A percentile compares a stretch with the other conserved stretches of the same genome.
Evolutionary conservation across 768 basidiomycete genomes (phyloP).

Genomic region (Tylopilus plumbeoviolaceoides): DNA sequence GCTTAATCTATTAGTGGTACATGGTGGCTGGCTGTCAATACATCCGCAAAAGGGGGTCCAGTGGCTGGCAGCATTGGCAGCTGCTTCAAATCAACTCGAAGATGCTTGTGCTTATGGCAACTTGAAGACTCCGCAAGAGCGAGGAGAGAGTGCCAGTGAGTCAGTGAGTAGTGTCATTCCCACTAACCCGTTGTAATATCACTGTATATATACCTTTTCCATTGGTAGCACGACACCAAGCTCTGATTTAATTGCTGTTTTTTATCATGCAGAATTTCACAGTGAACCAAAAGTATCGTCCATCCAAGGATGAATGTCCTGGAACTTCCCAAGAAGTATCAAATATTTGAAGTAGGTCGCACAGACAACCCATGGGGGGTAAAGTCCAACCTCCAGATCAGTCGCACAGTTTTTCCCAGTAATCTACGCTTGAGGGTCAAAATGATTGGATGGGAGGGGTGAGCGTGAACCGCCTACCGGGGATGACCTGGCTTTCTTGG

Average conservation of each 20-base stretch:
- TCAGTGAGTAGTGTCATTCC: too few relatives aligned
- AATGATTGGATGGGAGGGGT: neutral
- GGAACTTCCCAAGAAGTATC: neutral
- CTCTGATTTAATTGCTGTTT: too few relatives aligned
- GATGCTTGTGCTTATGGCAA: too few relatives aligned
- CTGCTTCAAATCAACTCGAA: too few relatives aligned
- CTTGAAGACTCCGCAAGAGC: too few relatives aligned
- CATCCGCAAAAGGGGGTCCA: too few relatives aligned
- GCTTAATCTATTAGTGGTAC: too few relatives aligned
- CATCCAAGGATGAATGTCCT: neutral
- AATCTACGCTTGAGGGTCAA: neutral
- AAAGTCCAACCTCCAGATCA: neutral
- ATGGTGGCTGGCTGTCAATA: too few relatives aligned
- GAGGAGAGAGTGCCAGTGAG: too few relatives aligned
- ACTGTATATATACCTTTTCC: neutral
- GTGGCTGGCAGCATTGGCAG: too few relatives aligned
- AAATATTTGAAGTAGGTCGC: neutral
- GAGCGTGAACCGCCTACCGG: slow-evolving; percentile 7
- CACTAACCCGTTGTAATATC: neutral
- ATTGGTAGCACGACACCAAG: neutral
- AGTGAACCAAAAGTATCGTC: neutral
- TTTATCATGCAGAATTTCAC: too few relatives aligned
- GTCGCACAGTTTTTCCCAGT: slow-evolving; percentile 6
- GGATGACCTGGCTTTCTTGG: slow-evolving; percentile 5
- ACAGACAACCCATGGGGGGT: neutral